Percentiles rank a stretch among this genome's conserved stretches.
These are phyloP conservation scores for Torrubiella hemipterigena DNA, from an alignment of 2,329 filamentous ascomycete species.

Conservation along the genomic window DNA sequence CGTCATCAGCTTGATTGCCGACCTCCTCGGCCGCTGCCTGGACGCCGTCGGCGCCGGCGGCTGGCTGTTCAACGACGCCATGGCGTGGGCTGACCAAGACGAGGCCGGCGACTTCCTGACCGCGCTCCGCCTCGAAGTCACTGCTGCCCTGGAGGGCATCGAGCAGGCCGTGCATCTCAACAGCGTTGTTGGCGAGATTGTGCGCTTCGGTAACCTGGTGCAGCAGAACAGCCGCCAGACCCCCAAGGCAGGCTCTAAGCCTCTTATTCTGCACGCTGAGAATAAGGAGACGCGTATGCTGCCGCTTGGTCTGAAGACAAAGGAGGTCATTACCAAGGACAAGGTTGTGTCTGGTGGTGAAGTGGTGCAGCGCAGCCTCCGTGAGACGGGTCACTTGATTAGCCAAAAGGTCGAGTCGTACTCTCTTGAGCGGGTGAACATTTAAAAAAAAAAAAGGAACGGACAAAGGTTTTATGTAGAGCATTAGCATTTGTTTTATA, in stretches of 20 bases:
- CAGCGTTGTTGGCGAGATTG: constrained; percentile 52
- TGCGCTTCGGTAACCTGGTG: constrained; percentile 42
- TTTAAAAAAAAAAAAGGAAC: too few relatives aligned
- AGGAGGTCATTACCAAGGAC: constrained; percentile 32
- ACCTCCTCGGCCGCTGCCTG: constrained; percentile 59
- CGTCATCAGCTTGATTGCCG: constrained; percentile 58
- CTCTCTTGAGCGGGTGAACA: constrained; percentile 70
- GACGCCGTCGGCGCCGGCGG: constrained; percentile 65
- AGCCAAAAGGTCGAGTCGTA: constrained; percentile 74
- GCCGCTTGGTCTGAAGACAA: constrained; percentile 60
- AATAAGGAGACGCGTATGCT: background rate
- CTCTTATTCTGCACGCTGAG: constrained; percentile 38
- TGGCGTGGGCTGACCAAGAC: constrained; percentile 35
- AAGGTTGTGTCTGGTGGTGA: constrained; percentile 61
- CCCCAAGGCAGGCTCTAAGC: constrained; percentile 26
- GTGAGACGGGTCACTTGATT: constrained; percentile 67
- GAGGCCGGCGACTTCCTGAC: constrained; percentile 53
- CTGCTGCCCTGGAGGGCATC: constrained; percentile 58
- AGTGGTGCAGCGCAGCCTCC: constrained; percentile 52
- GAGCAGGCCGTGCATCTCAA: constrained; percentile 56
- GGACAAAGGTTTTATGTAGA: constrained; percentile 2
- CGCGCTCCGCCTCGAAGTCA: constrained; percentile 55
- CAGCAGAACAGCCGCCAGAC: constrained; percentile 19
- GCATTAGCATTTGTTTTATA: too few relatives aligned
- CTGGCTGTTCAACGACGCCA: constrained; percentile 55